phyloP scores from a whole-genome alignment of 345 rosid species.

The Eucalyptus fibrosa region DNA sequence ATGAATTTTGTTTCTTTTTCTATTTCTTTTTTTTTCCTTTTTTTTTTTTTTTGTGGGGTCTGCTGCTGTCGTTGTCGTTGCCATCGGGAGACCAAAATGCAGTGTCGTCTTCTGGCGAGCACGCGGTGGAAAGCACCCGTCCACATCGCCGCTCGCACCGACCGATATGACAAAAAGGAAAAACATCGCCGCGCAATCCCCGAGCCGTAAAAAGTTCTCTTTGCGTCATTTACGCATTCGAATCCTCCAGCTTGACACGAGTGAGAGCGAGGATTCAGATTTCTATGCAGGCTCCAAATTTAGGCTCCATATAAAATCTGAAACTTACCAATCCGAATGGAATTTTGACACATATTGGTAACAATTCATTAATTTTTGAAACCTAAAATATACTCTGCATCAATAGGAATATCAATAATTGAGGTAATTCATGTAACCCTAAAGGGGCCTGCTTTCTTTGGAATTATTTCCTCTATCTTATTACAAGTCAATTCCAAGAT shows the following conservation, averaged over 20 bases:
- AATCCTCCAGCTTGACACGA: neutral
- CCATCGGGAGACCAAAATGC: neutral
- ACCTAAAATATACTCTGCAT: too few relatives aligned
- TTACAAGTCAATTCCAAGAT: fast-evolving
- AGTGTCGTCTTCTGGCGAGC: neutral
- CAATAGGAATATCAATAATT: too few relatives aligned
- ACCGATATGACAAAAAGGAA: too few relatives aligned
- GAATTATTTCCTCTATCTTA: fast-evolving
- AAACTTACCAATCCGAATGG: fast-evolving
- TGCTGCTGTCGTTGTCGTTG: neutral
- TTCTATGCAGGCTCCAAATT: too few relatives aligned
- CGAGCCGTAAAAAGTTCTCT: neutral
- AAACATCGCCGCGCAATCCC: neutral
- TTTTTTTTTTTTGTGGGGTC: neutral
- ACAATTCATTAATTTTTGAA: too few relatives aligned
- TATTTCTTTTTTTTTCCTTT: fast-evolving
- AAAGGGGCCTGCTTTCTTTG: fast-evolving
- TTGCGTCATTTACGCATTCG: neutral
- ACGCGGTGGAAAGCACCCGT: neutral
- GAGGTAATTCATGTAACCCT: too few relatives aligned
- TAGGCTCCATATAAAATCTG: too few relatives aligned
- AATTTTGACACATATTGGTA: fast-evolving
- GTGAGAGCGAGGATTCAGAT: too few relatives aligned
- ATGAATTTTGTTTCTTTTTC: neutral
- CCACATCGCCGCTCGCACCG: neutral